These are phyloP conservation scores for Vigna angularis DNA, from an alignment of 306 rosid species.

Conservation along the genomic window DNA sequence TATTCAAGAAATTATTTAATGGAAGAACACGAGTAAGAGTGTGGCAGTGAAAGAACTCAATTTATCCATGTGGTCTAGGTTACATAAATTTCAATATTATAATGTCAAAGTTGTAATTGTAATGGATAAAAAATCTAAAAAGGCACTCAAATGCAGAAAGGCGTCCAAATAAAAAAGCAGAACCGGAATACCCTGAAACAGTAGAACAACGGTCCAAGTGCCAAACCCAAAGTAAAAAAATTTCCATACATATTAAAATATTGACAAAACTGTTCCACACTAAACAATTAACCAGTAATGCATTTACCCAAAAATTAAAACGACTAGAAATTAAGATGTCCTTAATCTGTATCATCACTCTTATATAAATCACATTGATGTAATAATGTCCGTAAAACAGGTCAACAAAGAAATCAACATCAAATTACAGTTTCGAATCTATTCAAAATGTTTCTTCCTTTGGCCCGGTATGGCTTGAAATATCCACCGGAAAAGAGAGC, in stretches of 20 bases:
- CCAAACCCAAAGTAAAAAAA: background rate
- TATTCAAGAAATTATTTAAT: background rate
- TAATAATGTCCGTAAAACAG: background rate
- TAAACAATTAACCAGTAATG: background rate
- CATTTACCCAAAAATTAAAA: too few species aligned
- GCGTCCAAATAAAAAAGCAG: background rate
- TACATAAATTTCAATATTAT: too few species aligned
- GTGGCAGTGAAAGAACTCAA: background rate
- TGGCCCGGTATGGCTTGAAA: background rate
- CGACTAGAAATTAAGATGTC: background rate
- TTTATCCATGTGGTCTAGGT: background rate
- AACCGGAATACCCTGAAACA: background rate
- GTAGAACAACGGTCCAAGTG: background rate
- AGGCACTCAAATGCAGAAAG: background rate
- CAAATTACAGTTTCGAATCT: background rate
- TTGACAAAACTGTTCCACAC: background rate
- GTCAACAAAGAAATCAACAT: background rate
- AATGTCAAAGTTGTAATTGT: background rate
- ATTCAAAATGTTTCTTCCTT: background rate
- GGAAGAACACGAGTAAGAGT: background rate
- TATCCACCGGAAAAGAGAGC: background rate
- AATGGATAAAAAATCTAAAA: background rate
- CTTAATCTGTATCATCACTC: background rate
- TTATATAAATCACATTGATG: background rate
- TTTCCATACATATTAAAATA: background rate